A percentile compares a stretch with the other conserved stretches of the same genome.
Conservation (phyloP, 2,329 filamentous ascomycete species). For the Pestalotiopsis fici region DNA sequence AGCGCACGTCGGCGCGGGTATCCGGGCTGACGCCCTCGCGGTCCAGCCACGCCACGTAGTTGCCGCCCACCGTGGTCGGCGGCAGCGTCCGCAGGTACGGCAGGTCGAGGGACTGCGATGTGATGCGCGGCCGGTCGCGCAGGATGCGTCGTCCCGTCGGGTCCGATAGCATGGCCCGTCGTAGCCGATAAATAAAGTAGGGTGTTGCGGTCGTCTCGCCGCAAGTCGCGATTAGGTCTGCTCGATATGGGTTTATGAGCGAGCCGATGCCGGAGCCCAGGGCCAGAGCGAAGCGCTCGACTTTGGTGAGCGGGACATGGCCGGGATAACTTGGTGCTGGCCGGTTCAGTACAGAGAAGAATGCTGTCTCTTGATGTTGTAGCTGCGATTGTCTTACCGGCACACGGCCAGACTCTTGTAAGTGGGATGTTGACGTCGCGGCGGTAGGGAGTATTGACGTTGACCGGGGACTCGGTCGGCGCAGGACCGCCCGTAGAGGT, state of each 20-base stretch:
- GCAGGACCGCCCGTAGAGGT: background rate
- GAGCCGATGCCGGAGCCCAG: constrained; percentile 65
- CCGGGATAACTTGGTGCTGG: constrained; percentile 86
- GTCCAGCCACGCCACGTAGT: constrained; percentile 91
- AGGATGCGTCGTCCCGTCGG: constrained; percentile 89
- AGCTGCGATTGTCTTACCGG: background rate
- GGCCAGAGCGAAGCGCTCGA: constrained; percentile 75
- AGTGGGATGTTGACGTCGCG: constrained; percentile 3
- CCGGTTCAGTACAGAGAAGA: constrained; percentile 82
- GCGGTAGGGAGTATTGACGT: background rate
- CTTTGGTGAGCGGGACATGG: constrained; percentile 81
- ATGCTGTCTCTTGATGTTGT: background rate
- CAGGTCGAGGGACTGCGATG: constrained; percentile 69
- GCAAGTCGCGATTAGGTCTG: constrained; percentile 90
- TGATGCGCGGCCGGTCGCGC: constrained; percentile 85
- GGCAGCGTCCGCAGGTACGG: constrained; percentile 72
- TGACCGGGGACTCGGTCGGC: background rate
- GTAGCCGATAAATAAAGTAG: constrained; percentile 91
- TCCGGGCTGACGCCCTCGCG: constrained; percentile 91
- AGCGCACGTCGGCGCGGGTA: constrained; percentile 78
- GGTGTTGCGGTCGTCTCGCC: constrained; percentile 93
- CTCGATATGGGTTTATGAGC: constrained; percentile 75
- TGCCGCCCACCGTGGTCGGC: constrained; percentile 72
- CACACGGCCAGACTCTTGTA: background rate
- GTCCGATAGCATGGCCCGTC: constrained; percentile 83